phyloP scores from a whole-genome alignment of 768 basidiomycete genomes.

The Mycena vitilis region DNA sequence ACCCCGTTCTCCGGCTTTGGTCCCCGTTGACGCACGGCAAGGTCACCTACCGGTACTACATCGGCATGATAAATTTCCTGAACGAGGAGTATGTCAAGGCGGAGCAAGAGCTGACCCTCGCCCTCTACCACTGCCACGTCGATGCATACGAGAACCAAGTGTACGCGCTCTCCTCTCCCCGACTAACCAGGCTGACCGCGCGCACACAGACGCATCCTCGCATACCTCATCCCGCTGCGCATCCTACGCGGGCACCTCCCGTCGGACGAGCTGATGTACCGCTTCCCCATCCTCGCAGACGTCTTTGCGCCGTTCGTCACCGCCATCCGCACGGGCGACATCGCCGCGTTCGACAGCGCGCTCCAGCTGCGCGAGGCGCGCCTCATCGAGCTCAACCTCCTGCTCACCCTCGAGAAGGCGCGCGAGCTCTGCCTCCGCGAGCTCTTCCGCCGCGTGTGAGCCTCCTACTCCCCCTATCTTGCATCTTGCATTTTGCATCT shows the following conservation, averaged over 20 bases:
- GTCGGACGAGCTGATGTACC: constrained; percentile 72
- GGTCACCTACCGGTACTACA: constrained; percentile 95
- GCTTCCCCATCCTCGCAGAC: constrained; percentile 77
- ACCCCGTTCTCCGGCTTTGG: constrained; percentile 32
- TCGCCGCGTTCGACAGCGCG: constrained; percentile 83
- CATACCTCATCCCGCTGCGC: constrained; percentile 90
- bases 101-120: constrained; percentile 87
- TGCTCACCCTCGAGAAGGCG: constrained; percentile 88
- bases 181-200: neutral
- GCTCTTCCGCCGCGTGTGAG: constrained; percentile 82
- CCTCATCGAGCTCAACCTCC: constrained; percentile 88
- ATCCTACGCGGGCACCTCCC: constrained; percentile 91
- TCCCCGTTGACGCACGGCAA: constrained; percentile 38
- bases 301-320: constrained; percentile 84
- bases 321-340: constrained; percentile 83
- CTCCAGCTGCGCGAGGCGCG: constrained; percentile 77
- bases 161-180: constrained; percentile 54
- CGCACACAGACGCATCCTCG: constrained; percentile 82
- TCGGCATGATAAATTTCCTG: constrained; percentile 94
- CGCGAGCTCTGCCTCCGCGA: constrained; percentile 88
- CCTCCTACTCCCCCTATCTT: constrained; percentile 32
- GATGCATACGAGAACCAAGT: constrained; percentile 82
- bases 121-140: constrained; percentile 86
- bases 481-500: constrained; percentile 5
- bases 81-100: constrained; percentile 83